Percentiles rank a stretch among this genome's conserved stretches.
These are phyloP conservation scores for Penicillium manginii DNA, from an alignment of 495 filamentous ascomycete species.

Conservation along the genomic window DNA sequence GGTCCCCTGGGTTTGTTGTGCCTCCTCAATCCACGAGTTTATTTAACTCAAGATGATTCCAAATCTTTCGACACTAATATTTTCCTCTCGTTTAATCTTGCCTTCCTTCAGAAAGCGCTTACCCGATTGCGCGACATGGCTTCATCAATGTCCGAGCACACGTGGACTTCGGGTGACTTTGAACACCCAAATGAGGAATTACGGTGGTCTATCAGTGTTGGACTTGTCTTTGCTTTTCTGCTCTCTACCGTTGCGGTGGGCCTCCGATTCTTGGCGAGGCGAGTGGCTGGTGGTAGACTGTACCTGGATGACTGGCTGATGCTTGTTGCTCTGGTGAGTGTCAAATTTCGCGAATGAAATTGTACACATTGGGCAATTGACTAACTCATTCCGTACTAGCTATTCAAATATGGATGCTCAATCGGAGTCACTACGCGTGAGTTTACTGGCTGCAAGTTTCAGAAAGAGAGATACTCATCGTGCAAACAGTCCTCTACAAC, in stretches of 20 bases:
- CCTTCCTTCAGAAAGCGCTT: neutral
- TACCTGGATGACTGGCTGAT: conserved; percentile 46
- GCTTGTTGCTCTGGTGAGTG: conserved; percentile 34
- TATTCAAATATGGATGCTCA: conserved; percentile 43
- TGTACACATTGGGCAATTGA: neutral
- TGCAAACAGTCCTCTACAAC: conserved; percentile 32
- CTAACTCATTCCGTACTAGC: conserved; percentile 13
- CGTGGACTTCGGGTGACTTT: conserved; percentile 27
- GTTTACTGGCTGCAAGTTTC: conserved; percentile 1
- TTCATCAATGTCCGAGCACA: conserved; percentile 16
- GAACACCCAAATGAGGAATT: conserved; percentile 31
- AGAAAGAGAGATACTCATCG: neutral
- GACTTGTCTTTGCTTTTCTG: conserved; percentile 34
- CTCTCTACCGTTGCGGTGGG: conserved; percentile 34
- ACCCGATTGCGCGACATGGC: conserved; percentile 19
- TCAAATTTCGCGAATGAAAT: neutral
- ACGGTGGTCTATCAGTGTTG: conserved; percentile 30
- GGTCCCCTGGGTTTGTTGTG: neutral
- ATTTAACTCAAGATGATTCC: conserved; percentile 14
- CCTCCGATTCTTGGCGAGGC: conserved; percentile 33
- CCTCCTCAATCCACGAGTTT: neutral
- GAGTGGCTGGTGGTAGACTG: conserved; percentile 28
- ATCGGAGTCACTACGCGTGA: conserved; percentile 32
- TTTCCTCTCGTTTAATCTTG: conserved; percentile 12
- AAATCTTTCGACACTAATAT: conserved; percentile 7